Conservation (phyloP, 495 filamentous ascomycete genomes). For the Durotheca rogersii region DNA sequence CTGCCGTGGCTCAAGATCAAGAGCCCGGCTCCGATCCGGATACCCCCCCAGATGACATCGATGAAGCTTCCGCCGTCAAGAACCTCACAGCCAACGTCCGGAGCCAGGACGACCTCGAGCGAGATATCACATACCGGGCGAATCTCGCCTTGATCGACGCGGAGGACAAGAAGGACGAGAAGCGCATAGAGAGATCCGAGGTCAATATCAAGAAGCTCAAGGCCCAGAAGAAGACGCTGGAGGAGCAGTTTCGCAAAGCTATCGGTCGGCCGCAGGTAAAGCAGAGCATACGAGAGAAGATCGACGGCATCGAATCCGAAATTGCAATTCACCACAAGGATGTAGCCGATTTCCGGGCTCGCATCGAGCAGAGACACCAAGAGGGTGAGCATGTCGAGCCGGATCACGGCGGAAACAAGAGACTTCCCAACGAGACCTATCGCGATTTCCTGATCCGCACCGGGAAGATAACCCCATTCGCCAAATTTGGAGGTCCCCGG, state of each 20-base stretch:
- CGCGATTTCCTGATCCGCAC: constrained; percentile 91
- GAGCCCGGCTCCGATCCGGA: not conserved
- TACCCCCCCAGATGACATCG: constrained; percentile 4
- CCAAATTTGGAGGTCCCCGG: constrained; percentile 60
- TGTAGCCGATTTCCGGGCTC: constrained; percentile 70
- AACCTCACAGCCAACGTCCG: constrained; percentile 72
- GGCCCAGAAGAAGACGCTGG: constrained; percentile 43
- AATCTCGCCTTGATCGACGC: constrained; percentile 74
- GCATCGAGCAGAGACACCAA: constrained; percentile 71
- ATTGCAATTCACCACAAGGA: constrained; percentile 65
- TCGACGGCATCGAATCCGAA: constrained; percentile 60
- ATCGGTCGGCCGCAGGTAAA: constrained; percentile 42
- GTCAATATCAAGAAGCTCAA: constrained; percentile 56
- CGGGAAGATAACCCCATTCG: constrained; percentile 96
- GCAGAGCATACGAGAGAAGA: constrained; percentile 59
- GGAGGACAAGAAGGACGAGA: constrained; percentile 84
- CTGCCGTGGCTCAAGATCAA: not conserved
- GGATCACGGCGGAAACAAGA: constrained; percentile 40
- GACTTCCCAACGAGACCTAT: constrained; percentile 74
- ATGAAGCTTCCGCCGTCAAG: constrained; percentile 64
- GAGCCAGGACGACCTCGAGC: constrained; percentile 81
- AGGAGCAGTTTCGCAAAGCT: constrained; percentile 44
- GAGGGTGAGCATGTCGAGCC: constrained; percentile 47
- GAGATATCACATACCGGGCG: constrained; percentile 71
- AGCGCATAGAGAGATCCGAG: constrained; percentile 76